Evolutionary conservation across 2,329 filamentous ascomycete species (phyloP).

Genomic region (Pseudogymnoascus sp.): DNA sequence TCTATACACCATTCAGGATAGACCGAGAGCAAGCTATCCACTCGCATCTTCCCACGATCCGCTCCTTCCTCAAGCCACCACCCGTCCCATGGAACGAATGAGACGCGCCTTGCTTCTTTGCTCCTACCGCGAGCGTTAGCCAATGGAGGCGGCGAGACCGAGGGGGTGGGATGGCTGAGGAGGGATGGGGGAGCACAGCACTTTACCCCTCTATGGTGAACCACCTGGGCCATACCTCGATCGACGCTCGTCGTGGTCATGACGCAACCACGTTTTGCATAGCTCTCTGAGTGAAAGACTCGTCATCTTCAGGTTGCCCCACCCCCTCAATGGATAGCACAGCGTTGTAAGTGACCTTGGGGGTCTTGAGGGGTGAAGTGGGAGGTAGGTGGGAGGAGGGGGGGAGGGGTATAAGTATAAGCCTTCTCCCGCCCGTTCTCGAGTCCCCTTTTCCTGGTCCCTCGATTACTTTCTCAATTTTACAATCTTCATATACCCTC

Average conservation of each 20-base stretch:
- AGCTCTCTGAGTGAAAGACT: neutral
- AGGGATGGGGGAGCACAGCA: neutral
- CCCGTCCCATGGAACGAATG: neutral
- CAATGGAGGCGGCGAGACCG: neutral
- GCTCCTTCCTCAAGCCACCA: neutral
- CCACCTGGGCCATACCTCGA: neutral
- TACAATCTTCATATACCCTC: neutral
- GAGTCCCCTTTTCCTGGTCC: neutral
- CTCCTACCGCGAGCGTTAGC: neutral
- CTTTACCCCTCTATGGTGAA: neutral
- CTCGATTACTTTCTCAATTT: slow-evolving; percentile 2
- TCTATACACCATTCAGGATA: too few species aligned
- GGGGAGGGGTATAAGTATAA: neutral
- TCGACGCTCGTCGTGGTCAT: neutral
- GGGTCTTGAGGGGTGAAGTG: neutral
- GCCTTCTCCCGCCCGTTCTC: neutral
- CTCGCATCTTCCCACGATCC: neutral
- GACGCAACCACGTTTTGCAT: neutral
- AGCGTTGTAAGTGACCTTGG: neutral
- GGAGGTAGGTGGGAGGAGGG: neutral
- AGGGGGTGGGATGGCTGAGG: neutral
- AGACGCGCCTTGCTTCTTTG: neutral
- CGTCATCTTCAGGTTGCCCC: neutral
- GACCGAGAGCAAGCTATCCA: neutral
- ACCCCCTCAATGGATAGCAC: neutral